A percentile compares a stretch with the other conserved stretches of the same genome.
Evolutionary conservation across 768 basidiomycete species (phyloP).

Genomic region (Crepidotus variabilis): DNA sequence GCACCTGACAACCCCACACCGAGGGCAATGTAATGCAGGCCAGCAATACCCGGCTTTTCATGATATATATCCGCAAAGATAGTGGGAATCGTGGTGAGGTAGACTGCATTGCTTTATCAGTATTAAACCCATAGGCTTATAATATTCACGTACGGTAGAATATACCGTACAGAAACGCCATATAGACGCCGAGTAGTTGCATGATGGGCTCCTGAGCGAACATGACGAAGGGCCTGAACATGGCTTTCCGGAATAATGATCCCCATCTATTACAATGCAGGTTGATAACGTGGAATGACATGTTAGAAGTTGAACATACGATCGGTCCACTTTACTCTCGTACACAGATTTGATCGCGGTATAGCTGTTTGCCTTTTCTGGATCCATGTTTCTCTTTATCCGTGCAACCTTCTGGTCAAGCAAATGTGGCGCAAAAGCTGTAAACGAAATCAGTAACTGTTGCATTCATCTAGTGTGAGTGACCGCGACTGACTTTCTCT

Average conservation of each 20-base stretch:
- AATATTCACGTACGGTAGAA: constrained; percentile 39
- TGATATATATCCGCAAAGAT: constrained; percentile 57
- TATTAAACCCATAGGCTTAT: no score
- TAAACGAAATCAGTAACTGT: constrained; percentile 20
- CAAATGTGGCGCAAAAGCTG: constrained; percentile 41
- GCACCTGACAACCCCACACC: constrained; percentile 56
- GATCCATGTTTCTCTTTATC: constrained; percentile 41
- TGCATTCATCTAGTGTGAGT: background rate
- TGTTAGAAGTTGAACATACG: constrained; percentile 27
- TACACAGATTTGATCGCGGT: constrained; percentile 45
- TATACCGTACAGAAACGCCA: constrained; percentile 66
- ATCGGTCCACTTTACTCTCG: constrained; percentile 36
- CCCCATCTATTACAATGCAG: constrained; percentile 27
- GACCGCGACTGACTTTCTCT: constrained; percentile 47
- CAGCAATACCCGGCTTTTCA: constrained; percentile 52
- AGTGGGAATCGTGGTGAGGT: constrained; percentile 58
- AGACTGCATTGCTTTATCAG: constrained; percentile 36
- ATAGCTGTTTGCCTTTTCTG: constrained; percentile 35
- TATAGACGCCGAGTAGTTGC: constrained; percentile 62
- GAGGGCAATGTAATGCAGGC: constrained; percentile 69
- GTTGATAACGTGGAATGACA: background rate
- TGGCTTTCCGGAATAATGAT: constrained; percentile 44
- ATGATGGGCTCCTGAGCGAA: constrained; percentile 62
- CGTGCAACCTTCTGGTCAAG: constrained; percentile 47
- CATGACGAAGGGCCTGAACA: constrained; percentile 66